Conservation (phyloP, 768 basidiomycete genomes). For the Boletus huronensis region DNA sequence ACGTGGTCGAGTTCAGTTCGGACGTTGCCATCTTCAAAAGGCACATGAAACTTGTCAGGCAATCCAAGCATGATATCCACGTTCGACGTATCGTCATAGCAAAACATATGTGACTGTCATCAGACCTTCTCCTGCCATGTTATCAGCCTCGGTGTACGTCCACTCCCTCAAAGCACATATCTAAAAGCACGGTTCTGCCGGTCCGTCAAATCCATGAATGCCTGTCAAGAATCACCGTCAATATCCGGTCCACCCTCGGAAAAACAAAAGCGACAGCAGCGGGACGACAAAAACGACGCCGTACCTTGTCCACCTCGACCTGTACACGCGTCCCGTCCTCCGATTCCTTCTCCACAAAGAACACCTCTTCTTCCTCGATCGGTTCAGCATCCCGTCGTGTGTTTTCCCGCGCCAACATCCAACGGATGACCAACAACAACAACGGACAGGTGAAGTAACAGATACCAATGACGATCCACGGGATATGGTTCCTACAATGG, state of each 20-base stretch:
- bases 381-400: conserved; percentile 57
- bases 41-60: no score
- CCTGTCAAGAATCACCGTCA: conserved; percentile 35
- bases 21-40: background rate
- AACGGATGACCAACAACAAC: conserved; percentile 48
- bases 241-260: background rate
- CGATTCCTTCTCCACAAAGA: conserved; percentile 52
- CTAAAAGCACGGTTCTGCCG: conserved; percentile 68
- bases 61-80: no score
- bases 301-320: conserved; percentile 65
- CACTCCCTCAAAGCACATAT: conserved; percentile 51
- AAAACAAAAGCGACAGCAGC: background rate
- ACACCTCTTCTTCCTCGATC: conserved; percentile 55
- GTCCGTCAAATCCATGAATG: conserved; percentile 72
- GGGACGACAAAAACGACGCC: background rate
- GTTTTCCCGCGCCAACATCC: conserved; percentile 57
- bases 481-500: conserved; percentile 57
- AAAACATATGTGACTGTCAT: background rate
- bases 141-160: background rate
- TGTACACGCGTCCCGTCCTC: conserved; percentile 51
- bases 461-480: conserved; percentile 73
- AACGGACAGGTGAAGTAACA: conserved; percentile 56
- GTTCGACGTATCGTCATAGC: no score
- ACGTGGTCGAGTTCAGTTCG: no score
- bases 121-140: background rate